Base-by-base conservation (phyloP, 139 green algal species). In the Chlamydomonas sp. region DNA sequence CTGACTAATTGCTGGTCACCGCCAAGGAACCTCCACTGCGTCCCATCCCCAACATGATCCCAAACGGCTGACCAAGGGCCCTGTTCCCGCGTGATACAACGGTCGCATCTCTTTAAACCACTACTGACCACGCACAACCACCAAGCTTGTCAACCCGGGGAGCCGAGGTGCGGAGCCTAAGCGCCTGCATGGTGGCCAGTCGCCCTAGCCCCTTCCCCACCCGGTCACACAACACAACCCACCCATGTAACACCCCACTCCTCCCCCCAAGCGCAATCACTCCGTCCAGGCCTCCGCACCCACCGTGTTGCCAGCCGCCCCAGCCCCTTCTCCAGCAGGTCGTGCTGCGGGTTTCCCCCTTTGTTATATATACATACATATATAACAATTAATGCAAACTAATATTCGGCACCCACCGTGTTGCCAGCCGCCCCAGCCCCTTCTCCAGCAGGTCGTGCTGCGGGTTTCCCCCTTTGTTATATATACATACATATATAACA, bases 311-410 rank as follows among this genome's bases (percentile, higher is more conserved):
- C 96, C 60, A 94, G 89, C 80, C 89, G 88, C 67, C 91, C 84
- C 77, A 97, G 89, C 78, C 83, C 76, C 90, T 96, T 96, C 81
- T 98, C 96, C 8, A 71, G 78, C 9, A 63, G 58, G 89, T 98
- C 96, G 16, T 87, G 68, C 12, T 74, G 88, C 4, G 95, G 93
- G 87, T 98, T 93, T 60, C 93, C 86, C 6, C 95, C 95, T 61
- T 89, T 91, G n/a, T n/a, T n/a, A n/a, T n/a, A n/a, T n/a, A n/a
- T n/a, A n/a, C n/a, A n/a, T n/a, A n/a, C n/a, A n/a, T n/a, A 15
- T n/a, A n/a, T 63, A 9, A 67, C 12, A 69, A 72, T 16, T 59
- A 63, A 10, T 17, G 68, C 14, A 5, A 60, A 49, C 49, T 57
- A 49, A 7, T 57, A 15, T 4, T n/a, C n/a, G n/a, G n/a, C n/a